Base-by-base conservation (phyloP, 164 flowering plant genomes). In the Chimonanthus praecox region DNA sequence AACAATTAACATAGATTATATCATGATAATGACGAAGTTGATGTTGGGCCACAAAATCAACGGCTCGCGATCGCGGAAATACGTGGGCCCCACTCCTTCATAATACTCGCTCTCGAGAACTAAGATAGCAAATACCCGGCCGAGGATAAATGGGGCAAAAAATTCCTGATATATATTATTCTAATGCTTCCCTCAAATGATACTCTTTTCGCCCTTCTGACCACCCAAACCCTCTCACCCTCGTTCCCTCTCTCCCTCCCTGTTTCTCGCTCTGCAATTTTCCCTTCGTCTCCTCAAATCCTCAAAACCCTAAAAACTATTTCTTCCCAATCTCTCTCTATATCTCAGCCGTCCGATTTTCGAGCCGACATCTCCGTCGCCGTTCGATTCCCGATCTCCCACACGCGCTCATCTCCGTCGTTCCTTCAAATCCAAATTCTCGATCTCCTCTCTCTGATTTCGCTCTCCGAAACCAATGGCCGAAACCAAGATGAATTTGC, bases 401-500 rank as follows among this genome's bases (percentile, higher is more conserved):
- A 15, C 44, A 11, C 62, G 44, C 33, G n/a, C 43, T 61, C 60
- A 11, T 3, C 5, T 66, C 61, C 47, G 47, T 20, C 15, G 62
- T 6, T 9, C 49, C n/a, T 48, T 4, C 15, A 47, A 45, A 63
- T 33, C 68, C 48, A 2, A 44, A 13, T 65, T 15, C 48, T n/a
- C 47, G 68, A 48, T 54, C 68, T 68, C 68, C 69, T 58, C 46
- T 72, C 51, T 18, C 44, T 13, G 49, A 65, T 64, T 48, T 9
- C 11, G 33, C 15, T 43, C 68, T 44, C 5, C 77, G 45, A 44
- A 5, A 65, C 44, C 79, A 72, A 89, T 92, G 94, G 86, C 88
- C 43, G 89, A 85, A 61, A 81, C 88, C 64, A 90, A 88, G 84
- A 69, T 86, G 76, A 86, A 88, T 87, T 87, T 90, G 15, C 89